Evolutionary conservation across 371 early-diverging fungal genomes (phyloP), one percentile per base, ranked within the genome.

Genomic region (Mortierella sp.): DNA sequence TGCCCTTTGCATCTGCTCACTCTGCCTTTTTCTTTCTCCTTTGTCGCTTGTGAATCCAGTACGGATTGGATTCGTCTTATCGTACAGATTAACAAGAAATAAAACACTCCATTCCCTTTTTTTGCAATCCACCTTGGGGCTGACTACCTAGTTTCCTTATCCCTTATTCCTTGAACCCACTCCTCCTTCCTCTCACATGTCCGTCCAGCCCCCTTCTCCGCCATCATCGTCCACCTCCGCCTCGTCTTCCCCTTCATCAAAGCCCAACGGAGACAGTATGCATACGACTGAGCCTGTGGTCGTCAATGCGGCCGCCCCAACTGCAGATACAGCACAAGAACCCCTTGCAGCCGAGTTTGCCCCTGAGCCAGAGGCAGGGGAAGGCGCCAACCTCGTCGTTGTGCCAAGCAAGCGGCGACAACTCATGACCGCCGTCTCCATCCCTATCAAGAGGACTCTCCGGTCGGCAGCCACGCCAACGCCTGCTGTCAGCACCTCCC

Each of bases 361-460:
- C 34, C 31, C 64, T 24, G 43, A 14, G 34, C 9, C 24, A 67
- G 67, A 21, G 67, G 37, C 4, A 37, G 3, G 34, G 19, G 9
- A 21, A 37, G 67, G 1, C 14, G 9, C 8, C 43, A 14, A 24
- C 21, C 34, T 8, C 16, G 61, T 34, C 16, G 61, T 61, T 61
- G 34, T 59, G 31, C 61, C 61, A 59, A 64, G 37, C 37, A 67
- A 67, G 24, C 34, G 34, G 67, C 34, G 67, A 6, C 72, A 46
- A 71, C 21, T 24, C 31, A 28, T 50, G 34, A 71, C 51, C 34
- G 31, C 48, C 9, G 46, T 37, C 51, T 31, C 72, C 5, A 24
- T 51, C 34, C 72, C 72, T 31, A 21, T 71, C 72, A 71, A 71
- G 72, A 43, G 72, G 51, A 13, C 72, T 31, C 43, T 67, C 24